Base-by-base conservation (phyloP, 2,329 filamentous ascomycete genomes). In the Claviceps africana region DNA sequence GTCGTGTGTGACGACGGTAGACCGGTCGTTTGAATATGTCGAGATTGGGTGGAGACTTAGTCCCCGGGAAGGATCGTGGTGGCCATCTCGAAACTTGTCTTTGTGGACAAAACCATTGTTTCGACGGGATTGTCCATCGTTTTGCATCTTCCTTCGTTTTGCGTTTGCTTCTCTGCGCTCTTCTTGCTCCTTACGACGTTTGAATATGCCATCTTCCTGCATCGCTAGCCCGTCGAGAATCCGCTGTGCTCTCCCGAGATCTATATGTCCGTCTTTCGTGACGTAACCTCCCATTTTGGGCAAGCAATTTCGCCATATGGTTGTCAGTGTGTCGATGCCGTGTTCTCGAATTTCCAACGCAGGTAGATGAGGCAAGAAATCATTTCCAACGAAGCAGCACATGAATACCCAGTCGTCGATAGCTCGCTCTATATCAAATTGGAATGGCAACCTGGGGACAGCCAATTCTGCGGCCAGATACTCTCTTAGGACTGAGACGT, bases 391-490 rank as follows among this genome's bases (percentile, higher is more conserved):
- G 65, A 97, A 97, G 72, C 94, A 97, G 71, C 91, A 97, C 82
- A 97, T 93, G 67, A 97, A 97, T 15, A 97, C 88, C 93, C 91
- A 97, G 65, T 97, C 91, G 67, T 97, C 93, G 54, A 97, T 79
- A 28, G 90, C 90, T 58, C 93, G 83, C 69, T 98, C 93, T 45
- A 98, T 75, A 65, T 98, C 89, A 68, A 95, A 97, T 51, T 81
- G 79, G 69, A 97, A 97, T 1, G 84, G 83, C 58, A 95, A 79
- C 52, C 82, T 79, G 19, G 88, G 84, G 35, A 96, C 83, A 61
- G 86, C 79, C 61, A 98, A 81, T 69, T 98, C 93, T 50, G 88
- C 84, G 53, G 85, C 89, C 51, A 98, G 77, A 65, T 98, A 98
- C 69, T 98, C 93, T 62, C 93, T 81, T 52, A 98, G 72, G 50